These are phyloP conservation scores for carrot (Daucus carota) DNA, from an alignment of 129 eudicot species.

Conservation along the genomic window DH1_v3.0 NC_030381.2:27070501-27071000, in stretches of 20 bases:
- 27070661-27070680: constrained; percentile 46
- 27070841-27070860: constrained; percentile 39
- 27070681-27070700: constrained; percentile 56
- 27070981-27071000: constrained; percentile 52
- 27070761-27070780: constrained; percentile 47
- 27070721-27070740: constrained; percentile 45
- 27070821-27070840: constrained; percentile 49
- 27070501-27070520: too few relatives aligned
- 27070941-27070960: constrained; percentile 65
- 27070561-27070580: constrained; percentile 13
- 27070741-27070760: constrained; percentile 35
- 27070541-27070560: background rate
- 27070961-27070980: constrained; percentile 74
- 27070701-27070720: constrained; percentile 45
- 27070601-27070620: constrained; percentile 61
- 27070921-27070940: constrained; percentile 69
- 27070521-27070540: background rate
- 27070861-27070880: constrained; percentile 11
- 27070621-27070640: constrained; percentile 69
- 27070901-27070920: constrained; percentile 51
- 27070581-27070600: constrained; percentile 47
- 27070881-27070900: background rate
- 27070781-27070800: constrained; percentile 53
- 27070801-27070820: constrained; percentile 57
- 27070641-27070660: constrained; percentile 46